Evolutionary conservation across 2,329 filamentous ascomycete species (phyloP).

Genomic region (Aureobasidium lini): DNA sequence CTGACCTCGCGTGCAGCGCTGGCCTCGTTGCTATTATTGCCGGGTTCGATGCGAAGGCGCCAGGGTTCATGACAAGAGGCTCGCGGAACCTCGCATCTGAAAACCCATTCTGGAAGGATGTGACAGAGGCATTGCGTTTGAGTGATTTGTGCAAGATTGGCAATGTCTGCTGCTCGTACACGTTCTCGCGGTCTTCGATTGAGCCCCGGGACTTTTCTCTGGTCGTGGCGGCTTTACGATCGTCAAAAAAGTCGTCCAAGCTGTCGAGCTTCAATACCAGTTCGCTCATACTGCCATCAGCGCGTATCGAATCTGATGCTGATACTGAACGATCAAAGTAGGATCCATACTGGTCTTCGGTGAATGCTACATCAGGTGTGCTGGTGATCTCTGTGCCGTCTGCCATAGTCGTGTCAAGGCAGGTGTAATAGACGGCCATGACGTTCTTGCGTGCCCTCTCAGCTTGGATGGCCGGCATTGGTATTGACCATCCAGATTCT

Average conservation of each 20-base stretch:
- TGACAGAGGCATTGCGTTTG: constrained; percentile 60
- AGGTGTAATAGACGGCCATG: constrained; percentile 93
- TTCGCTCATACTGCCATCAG: constrained; percentile 70
- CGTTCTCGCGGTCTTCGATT: constrained; percentile 60
- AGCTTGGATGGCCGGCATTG: constrained; percentile 83
- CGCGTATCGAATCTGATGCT: constrained; percentile 69
- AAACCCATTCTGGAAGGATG: constrained; percentile 82
- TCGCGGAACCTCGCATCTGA: constrained; percentile 58
- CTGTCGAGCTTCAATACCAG: constrained; percentile 57
- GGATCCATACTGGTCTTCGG: constrained; percentile 71
- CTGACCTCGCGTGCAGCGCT: constrained; percentile 68
- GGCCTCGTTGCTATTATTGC: constrained; percentile 46
- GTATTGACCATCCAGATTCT: constrained; percentile 91
- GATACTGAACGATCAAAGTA: constrained; percentile 79
- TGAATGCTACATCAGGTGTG: constrained; percentile 85
- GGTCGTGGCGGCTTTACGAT: constrained; percentile 29
- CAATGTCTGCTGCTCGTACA: constrained; percentile 89
- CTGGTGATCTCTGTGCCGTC: constrained; percentile 51
- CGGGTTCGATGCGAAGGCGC: constrained; percentile 41
- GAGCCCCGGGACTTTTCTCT: constrained; percentile 15
- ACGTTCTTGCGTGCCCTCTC: constrained; percentile 83
- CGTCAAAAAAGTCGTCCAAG: constrained; percentile 49
- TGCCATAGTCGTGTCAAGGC: constrained; percentile 44
- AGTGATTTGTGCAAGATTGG: constrained; percentile 82
- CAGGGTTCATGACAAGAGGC: constrained; percentile 48